These are phyloP conservation scores for Suillus cothurnatus DNA, from an alignment of 768 basidiomycete genomes.

Conservation along the genomic window DNA sequence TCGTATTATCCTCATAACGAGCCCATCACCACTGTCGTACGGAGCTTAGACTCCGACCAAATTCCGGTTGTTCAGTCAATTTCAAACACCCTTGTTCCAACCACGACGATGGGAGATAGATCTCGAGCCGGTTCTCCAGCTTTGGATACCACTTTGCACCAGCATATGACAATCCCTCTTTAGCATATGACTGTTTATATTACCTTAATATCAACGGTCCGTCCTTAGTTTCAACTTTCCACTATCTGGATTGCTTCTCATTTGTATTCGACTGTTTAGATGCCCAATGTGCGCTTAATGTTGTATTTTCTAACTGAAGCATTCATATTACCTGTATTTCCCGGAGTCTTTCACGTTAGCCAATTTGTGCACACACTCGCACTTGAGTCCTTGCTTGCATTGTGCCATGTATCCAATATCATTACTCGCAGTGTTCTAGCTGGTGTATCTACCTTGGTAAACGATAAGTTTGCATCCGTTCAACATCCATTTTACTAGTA, in stretches of 20 bases:
- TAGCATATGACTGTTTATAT: constrained; percentile 15
- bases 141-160: constrained; percentile 34
- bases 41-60: constrained; percentile 33
- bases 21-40: constrained; percentile 43
- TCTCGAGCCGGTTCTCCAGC: constrained; percentile 44
- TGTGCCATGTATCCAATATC: neutral
- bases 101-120: constrained; percentile 44
- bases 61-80: constrained; percentile 34
- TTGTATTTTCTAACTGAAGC: constrained; percentile 9
- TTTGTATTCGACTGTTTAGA: neutral
- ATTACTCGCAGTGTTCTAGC: neutral
- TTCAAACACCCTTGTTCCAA: constrained; percentile 44
- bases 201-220: constrained; percentile 4
- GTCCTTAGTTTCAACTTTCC: neutral
- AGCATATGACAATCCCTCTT: constrained; percentile 47
- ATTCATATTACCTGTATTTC: constrained; percentile 2
- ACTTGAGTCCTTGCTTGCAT: neutral
- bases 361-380: constrained; percentile 1
- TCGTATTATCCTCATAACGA: constrained; percentile 92
- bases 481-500: neutral
- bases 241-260: neutral
- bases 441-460: neutral
- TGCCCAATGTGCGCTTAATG: constrained; percentile 5
- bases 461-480: neutral
- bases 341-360: constrained; percentile 8